Conservation (phyloP, 2,329 filamentous ascomycete species). For the Calonectria hongkongensis region DNA sequence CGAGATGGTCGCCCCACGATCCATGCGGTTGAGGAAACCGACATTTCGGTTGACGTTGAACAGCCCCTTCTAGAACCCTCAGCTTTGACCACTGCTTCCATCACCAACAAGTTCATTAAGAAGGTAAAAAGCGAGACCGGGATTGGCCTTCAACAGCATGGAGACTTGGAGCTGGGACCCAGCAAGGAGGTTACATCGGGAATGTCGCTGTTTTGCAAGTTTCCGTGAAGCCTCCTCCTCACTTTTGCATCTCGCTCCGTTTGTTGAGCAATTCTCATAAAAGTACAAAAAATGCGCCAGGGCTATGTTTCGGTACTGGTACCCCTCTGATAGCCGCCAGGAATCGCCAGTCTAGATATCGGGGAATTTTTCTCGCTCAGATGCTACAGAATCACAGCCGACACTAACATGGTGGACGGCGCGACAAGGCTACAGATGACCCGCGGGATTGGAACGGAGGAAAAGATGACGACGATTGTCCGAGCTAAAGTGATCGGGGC, state of each 20-base stretch:
- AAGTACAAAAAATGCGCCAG: no score
- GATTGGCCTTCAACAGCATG: constrained; percentile 9
- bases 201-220: constrained; percentile 46
- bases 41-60: constrained; percentile 1
- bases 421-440: constrained; percentile 1
- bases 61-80: constrained; percentile 23
- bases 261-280: background rate
- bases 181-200: constrained; percentile 36
- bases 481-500: constrained; percentile 22
- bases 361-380: background rate
- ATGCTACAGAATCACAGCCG: background rate
- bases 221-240: constrained; percentile 28
- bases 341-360: background rate
- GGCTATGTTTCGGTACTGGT: no score
- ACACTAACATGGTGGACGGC: background rate
- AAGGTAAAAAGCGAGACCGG: background rate
- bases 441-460: constrained; percentile 9
- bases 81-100: background rate
- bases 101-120: background rate
- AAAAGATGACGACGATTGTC: constrained; percentile 13
- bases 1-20: constrained; percentile 26
- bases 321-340: background rate
- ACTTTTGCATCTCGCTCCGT: background rate
- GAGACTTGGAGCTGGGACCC: constrained; percentile 20
- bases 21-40: constrained; percentile 8